Percentiles rank a stretch among this genome's conserved stretches.
Conservation (phyloP, 2,329 filamentous ascomycete genomes). For the Mycogone perniciosa region DNA sequence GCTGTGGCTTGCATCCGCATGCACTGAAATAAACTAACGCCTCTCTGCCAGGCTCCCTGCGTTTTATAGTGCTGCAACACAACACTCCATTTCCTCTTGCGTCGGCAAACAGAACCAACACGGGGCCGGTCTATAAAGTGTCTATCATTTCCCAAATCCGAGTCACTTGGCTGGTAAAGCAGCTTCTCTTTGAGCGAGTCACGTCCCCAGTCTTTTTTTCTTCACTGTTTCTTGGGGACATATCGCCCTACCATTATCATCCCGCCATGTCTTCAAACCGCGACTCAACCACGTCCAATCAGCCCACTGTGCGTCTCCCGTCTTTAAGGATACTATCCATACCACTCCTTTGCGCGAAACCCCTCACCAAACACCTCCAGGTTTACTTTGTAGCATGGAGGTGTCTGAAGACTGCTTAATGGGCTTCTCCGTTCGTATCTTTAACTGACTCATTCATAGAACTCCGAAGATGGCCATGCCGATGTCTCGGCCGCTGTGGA, state of each 20-base stretch:
- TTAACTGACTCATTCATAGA: conserved; percentile 3
- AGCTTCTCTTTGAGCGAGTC: too few relatives aligned
- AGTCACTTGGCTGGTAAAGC: too few relatives aligned
- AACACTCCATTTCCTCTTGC: not conserved
- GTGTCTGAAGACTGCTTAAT: too few relatives aligned
- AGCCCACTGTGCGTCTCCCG: conserved; percentile 6
- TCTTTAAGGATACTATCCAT: not conserved
- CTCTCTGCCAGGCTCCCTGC: not conserved
- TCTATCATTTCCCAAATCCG: too few relatives aligned
- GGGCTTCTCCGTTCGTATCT: not conserved
- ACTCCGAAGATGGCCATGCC: conserved; percentile 19
- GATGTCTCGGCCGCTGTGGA: conserved; percentile 77
- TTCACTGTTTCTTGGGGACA: too few relatives aligned
- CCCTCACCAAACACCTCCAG: too few relatives aligned
- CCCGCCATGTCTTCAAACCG: conserved; percentile 12
- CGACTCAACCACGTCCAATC: conserved; percentile 11
- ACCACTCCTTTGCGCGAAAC: too few relatives aligned
- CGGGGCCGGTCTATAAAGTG: not conserved
- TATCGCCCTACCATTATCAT: not conserved
- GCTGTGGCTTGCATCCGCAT: not conserved
- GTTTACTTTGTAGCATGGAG: too few relatives aligned
- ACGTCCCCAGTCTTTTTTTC: too few relatives aligned
- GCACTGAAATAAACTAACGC: not conserved
- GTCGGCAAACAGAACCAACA: not conserved
- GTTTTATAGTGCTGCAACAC: not conserved